These are phyloP conservation scores for Tetracladium marchalianum DNA, from an alignment of 495 filamentous ascomycete species.

Conservation along the genomic window DNA sequence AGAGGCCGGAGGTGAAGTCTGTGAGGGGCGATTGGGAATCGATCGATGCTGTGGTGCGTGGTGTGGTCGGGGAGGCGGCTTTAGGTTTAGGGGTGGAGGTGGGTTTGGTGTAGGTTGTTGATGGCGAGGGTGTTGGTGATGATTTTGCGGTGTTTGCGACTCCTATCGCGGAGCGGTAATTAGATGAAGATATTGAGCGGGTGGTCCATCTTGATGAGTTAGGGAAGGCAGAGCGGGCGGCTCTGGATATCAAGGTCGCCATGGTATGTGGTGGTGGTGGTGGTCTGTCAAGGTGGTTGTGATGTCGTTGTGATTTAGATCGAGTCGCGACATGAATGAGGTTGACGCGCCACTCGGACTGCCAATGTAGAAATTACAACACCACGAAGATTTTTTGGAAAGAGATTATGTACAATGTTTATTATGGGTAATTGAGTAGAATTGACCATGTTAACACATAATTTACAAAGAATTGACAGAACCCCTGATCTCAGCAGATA, in stretches of 20 bases:
- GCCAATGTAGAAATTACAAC: constrained; percentile 1
- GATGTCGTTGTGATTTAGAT: too few relatives aligned
- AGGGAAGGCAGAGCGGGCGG: constrained; percentile 12
- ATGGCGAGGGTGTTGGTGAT: neutral
- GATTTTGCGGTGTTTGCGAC: too few relatives aligned
- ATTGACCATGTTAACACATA: too few relatives aligned
- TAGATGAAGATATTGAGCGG: too few relatives aligned
- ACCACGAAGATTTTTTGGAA: too few relatives aligned
- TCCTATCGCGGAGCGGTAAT: too few relatives aligned
- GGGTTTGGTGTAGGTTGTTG: neutral
- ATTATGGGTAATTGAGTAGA: too few relatives aligned
- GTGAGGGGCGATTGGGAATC: constrained; percentile 17
- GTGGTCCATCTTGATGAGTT: neutral
- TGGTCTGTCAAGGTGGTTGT: neutral
- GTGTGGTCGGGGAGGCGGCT: neutral
- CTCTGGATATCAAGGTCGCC: constrained; percentile 13
- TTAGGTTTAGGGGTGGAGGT: neutral
- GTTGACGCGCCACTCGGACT: too few relatives aligned
- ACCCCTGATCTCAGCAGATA: neutral
- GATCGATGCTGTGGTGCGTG: neutral
- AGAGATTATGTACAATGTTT: too few relatives aligned
- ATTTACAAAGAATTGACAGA: neutral
- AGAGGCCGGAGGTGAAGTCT: constrained; percentile 22
- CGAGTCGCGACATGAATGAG: too few relatives aligned
- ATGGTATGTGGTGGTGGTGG: constrained; percentile 7